These are phyloP conservation scores for Russula compacta DNA, from an alignment of 768 basidiomycete genomes.

Conservation along the genomic window DNA sequence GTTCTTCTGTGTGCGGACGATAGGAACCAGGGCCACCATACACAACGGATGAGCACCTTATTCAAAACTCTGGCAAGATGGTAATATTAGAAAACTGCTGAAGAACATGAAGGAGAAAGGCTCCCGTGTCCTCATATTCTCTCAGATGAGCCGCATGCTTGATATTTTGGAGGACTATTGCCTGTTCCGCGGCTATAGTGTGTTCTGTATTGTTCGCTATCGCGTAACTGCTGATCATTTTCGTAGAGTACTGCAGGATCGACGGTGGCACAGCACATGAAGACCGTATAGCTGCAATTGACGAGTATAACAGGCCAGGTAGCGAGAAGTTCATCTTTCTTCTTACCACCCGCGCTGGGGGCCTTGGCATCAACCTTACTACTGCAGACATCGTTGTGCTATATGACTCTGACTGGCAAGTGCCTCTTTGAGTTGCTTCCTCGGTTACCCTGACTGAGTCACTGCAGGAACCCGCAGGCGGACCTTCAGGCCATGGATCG, in stretches of 20 bases:
- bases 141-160: slow-evolving; percentile 98
- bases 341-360: slow-evolving; percentile 93
- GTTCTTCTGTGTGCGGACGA: neutral
- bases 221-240: slow-evolving; percentile 11
- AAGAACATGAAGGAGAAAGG: slow-evolving; percentile 82
- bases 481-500: slow-evolving; percentile 99
- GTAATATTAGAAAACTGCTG: slow-evolving; percentile 91
- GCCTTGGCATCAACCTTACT: slow-evolving; percentile 93
- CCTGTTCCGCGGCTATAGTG: slow-evolving; percentile 82
- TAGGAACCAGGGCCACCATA: slow-evolving; percentile 97
- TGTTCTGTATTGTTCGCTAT: slow-evolving; percentile 25
- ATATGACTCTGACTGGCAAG: slow-evolving; percentile 92
- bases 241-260: slow-evolving; percentile 87
- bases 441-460: neutral
- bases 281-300: slow-evolving; percentile 89
- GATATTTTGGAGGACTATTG: slow-evolving; percentile 98
- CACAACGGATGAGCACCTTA: slow-evolving; percentile 94
- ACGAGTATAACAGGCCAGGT: slow-evolving; percentile 92
- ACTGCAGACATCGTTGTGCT: slow-evolving; percentile 91
- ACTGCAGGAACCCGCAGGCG: slow-evolving; percentile 87
- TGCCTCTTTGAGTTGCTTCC: neutral
- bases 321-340: slow-evolving; percentile 97
- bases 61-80: slow-evolving; percentile 96
- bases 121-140: slow-evolving; percentile 95
- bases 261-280: slow-evolving; percentile 96